Base-by-base conservation (phyloP, 2,329 filamentous ascomycete species). In the Aspergillus latus region DNA sequence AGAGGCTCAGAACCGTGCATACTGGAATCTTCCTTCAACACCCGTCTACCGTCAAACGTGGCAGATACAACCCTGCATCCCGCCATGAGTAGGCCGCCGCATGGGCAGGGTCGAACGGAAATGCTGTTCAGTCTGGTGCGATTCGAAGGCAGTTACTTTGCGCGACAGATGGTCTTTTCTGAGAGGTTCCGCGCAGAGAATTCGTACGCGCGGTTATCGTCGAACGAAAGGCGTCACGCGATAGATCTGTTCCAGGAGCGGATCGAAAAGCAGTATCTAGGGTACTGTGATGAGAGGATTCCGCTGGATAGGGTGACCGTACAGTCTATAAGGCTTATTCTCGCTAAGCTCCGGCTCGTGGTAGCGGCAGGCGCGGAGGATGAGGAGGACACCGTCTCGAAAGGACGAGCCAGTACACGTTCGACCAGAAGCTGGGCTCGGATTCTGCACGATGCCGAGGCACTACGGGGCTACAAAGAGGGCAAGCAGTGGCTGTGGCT, bases 91-190 rank as follows among this genome's bases (percentile, higher is more conserved):
- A 26, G 42, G 2, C 2, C 36, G 3, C 59, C 52, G 3, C 21
- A n/a, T 10, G 42, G 44, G 5, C 13, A n/a, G 0, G 57, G 59
- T 2, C 59, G 49, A n/a, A 65, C 63, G 2, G 66, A 68, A n/a
- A 65, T 70, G 60, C 26, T 62, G 5, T 66, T 65, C 42, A 67
- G 47, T 28, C 44, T 68, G 15, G 54, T 59, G 28, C 58, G 62
- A 13, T 62, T 66, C 30, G 60, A 64, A 26, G 52, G 57, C 6
- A 63, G 60, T 29, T 59, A 59, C 30, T 62, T 64, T 26, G 59
- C 59, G 3, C 61, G 64, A 11, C 62, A 59, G 21, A 54, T 65
- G 2, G 37, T 66, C 2, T 68, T 68, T 43, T 63, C 64, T 0
- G 54, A 60, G 3, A 51, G 56, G 5, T 67, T 67, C 13, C 58